Base-by-base conservation (phyloP, 1,284 basidiomycete genomes). In the Apiotrichum gamsii region DNA sequence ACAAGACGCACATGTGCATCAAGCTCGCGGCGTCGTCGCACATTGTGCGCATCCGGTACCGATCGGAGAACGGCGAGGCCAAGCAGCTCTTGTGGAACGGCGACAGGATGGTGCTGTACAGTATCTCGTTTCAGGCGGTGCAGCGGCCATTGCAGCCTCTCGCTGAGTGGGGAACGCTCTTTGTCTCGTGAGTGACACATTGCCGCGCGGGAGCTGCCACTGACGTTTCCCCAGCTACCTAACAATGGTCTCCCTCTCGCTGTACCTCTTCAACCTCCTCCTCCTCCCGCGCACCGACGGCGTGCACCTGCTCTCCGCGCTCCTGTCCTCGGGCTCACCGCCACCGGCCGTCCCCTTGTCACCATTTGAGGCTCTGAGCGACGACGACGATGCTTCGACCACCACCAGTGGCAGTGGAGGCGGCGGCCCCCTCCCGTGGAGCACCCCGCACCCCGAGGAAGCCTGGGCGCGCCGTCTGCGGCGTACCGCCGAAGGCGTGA, bases 231-330 rank as follows among this genome's bases (percentile, higher is more conserved):
- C 5, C 48, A 70, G 66, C 6, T 69, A 71, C 49, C 44, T 65
- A 39, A 54, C 57, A 9, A 60, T 60, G 18, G 60, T 66, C n/a
- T 51, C 65, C 1, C 39, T 69, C 4, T 71, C 69, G 3, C 52
- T 71, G n/a, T 69, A 61, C 57, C 43, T 71, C 14, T 63, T 71
- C 62, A 71, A 71, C 52, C 62, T 71, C 38, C 61, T 71, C 19
- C 67, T 67, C 0, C 47, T 71, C 4, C 69, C 69, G 3, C 44
- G 52, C n/a, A 61, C 69, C 15, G 69, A 71, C 47, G 69, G 69
- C 15, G 59, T 63, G 3, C 62, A 65, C 23, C 53, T 69, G 9
- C 51, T 71, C 16, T 39, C 44, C 2, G 56, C 61, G 5, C 53
- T 66, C 2, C 45, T 51, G 3, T 41, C 45, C 11, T 37, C 25